Base-by-base conservation (phyloP, 1,284 basidiomycete genomes). In the Pascua guehoae region DNA sequence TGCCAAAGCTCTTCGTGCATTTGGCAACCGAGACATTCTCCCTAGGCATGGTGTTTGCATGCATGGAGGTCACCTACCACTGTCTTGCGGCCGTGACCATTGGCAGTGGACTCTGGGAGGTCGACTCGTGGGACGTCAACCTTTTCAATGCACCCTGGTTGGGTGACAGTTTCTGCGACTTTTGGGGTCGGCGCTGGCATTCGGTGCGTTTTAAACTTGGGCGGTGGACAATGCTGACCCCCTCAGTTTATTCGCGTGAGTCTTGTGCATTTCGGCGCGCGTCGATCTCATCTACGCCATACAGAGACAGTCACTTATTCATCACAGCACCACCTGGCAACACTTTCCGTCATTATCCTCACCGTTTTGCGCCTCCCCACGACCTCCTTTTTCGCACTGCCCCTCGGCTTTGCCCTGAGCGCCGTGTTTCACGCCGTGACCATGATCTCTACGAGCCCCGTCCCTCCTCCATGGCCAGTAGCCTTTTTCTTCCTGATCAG, bases 181-280 rank as follows among this genome's bases (percentile, higher is more conserved):
- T 78, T 32, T 78, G 76, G 76, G 75, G 76, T 4, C 65, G 63
- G 49, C 50, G 76, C 39, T 78, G 76, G 76, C 76, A 78, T 63
- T 71, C 74, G 67, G 72, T 75, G 51, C 59, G 71, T 70, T 12
- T 12, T 3, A 7, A 32, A 7, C 24, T 32, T 32, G 24, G 7
- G 24, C 7, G 7, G 24, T 32, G 24, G 24, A 7, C 24, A 32
- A 32, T 32, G 7, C 24, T 32, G 24, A 32, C 24, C 24, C n/a
- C 24, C 24, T 32, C 24, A 32, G 24, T 32, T 32, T 32, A 32
- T 32, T 32, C 24, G 24, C 24, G 24, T 32, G 24, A 32, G 24
- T 32, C 24, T 32, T 32, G 24, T 3, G 24, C 24, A 32, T 32
- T 32, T 32, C 24, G 24, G 24, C 24, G 24, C 24, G 24, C 24